A percentile compares a stretch with the other conserved stretches of the same genome.
Conservation (phyloP, 2,329 filamentous ascomycete genomes). For the Alternaria triticimaculans region DNA sequence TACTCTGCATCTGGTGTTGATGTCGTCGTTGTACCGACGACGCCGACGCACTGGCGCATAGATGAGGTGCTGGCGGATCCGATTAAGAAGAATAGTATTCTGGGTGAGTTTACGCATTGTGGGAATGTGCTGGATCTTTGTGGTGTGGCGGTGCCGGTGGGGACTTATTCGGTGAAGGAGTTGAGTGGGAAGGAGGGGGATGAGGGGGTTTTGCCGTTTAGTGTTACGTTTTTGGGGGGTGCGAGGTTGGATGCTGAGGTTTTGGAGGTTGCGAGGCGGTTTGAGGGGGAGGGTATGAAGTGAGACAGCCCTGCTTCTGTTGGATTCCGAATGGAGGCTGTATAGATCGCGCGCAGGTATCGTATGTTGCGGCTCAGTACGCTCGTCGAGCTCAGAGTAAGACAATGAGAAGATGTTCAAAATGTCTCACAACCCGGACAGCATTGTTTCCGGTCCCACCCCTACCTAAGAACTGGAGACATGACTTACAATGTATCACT, state of each 20-base stretch:
- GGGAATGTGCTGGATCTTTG: slow-evolving; percentile 66
- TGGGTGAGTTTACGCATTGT: slow-evolving; percentile 62
- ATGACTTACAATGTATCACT: no score
- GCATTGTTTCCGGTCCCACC: no score
- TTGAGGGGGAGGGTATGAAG: slow-evolving; percentile 24
- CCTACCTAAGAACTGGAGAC: no score
- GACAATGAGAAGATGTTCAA: not conserved
- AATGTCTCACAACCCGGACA: not conserved
- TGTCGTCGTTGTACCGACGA: slow-evolving; percentile 60
- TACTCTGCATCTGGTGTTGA: slow-evolving; percentile 37
- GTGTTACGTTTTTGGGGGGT: slow-evolving; percentile 50
- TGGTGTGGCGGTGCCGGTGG: slow-evolving; percentile 56
- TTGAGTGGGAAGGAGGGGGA: slow-evolving; percentile 32
- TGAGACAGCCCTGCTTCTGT: no score
- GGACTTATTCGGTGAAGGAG: slow-evolving; percentile 42
- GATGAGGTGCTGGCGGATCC: slow-evolving; percentile 60
- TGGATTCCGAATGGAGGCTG: no score
- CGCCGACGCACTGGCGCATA: slow-evolving; percentile 57
- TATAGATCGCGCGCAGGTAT: no score
- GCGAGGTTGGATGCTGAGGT: slow-evolving; percentile 49
- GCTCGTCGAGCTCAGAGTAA: no score
- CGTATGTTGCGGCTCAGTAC: no score
- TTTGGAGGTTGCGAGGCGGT: slow-evolving; percentile 48
- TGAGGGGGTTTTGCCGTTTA: slow-evolving; percentile 48
- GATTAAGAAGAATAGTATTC: slow-evolving; percentile 59